Conservation (phyloP, 2,329 filamentous ascomycete genomes). For the Aspergillus tamarii region DNA sequence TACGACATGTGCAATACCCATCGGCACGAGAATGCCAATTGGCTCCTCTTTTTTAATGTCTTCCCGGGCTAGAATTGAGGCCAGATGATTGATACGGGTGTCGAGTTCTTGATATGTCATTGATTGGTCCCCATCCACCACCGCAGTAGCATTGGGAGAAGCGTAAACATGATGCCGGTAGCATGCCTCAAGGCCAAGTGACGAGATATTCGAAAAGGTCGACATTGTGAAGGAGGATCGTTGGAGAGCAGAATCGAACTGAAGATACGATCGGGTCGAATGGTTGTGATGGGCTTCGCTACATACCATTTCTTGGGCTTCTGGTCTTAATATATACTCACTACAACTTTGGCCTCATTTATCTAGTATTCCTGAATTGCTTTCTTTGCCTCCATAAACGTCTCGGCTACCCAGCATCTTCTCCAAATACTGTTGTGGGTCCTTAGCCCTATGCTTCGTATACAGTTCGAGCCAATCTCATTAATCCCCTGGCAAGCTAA, state of each 20-base stretch:
- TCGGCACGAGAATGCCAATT: background rate
- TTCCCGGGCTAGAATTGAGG: background rate
- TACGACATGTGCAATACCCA: background rate
- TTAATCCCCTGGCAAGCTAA: no score
- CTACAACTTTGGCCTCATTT: background rate
- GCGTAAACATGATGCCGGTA: background rate
- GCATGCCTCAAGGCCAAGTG: conserved; percentile 4
- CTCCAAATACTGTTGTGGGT: no score
- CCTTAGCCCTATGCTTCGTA: no score
- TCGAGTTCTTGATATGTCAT: conserved; percentile 3
- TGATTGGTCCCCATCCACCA: background rate
- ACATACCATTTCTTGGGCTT: background rate
- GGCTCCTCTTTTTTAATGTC: background rate
- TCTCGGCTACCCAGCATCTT: no score
- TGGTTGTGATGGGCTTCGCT: background rate
- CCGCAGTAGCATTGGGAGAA: background rate
- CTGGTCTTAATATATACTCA: background rate
- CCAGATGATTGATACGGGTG: background rate
- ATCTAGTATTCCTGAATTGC: no score
- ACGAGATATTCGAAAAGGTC: background rate
- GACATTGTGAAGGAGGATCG: background rate
- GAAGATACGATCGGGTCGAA: background rate
- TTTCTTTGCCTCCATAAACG: no score
- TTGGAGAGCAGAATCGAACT: background rate
- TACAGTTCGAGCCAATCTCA: no score